These are phyloP conservation scores for Lathyrus oleraceus DNA, from an alignment of 306 rosid species.

Conservation along the genomic window DNA sequence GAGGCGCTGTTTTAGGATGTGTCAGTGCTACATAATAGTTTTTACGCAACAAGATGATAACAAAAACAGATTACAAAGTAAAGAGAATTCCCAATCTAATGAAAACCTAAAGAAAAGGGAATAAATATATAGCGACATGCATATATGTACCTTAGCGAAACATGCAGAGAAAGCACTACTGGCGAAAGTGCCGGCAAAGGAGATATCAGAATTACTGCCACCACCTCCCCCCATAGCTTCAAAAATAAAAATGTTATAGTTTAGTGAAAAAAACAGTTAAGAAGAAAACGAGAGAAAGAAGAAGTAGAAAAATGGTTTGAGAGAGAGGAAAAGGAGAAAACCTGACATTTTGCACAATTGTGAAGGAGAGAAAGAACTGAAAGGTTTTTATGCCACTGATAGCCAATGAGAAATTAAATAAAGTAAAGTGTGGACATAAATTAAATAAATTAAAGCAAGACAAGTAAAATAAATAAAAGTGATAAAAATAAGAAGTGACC, in stretches of 20 bases:
- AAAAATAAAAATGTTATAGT: neutral
- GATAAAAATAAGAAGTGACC: no score
- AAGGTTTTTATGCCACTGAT: no score
- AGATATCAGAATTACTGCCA: conserved; percentile 61
- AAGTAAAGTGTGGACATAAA: no score
- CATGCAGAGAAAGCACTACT: conserved; percentile 80
- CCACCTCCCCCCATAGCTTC: conserved; percentile 62
- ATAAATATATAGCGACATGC: neutral
- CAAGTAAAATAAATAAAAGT: no score
- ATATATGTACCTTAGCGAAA: conserved; percentile 62
- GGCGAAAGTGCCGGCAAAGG: conserved; percentile 66
- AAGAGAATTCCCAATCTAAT: neutral
- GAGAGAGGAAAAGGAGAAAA: no score
- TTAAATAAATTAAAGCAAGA: no score
- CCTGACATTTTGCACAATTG: no score
- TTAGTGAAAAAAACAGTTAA: neutral
- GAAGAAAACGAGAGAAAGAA: neutral
- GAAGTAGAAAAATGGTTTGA: no score
- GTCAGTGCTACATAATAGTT: no score
- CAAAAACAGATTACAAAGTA: neutral
- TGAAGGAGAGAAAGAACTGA: no score
- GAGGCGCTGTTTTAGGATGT: no score
- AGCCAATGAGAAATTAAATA: neutral
- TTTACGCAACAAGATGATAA: no score
- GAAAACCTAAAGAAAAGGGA: conserved; percentile 8